phyloP scores from a whole-genome alignment of 805 yeast genomes.

The Ogataea nitratoaversa region DNA sequence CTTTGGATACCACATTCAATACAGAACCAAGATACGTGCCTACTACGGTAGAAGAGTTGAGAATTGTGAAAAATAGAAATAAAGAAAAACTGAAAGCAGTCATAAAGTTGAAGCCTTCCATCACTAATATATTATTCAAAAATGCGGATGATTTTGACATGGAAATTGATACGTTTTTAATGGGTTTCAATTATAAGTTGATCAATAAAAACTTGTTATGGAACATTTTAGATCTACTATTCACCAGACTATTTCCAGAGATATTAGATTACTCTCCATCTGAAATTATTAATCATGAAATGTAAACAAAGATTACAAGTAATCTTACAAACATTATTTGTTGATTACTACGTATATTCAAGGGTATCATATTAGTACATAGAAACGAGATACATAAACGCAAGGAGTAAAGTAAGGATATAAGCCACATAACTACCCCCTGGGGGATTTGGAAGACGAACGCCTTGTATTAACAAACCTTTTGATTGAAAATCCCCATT shows the following conservation, averaged over 20 bases:
- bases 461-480: too few species aligned
- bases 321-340: too few species aligned
- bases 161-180: conserved; percentile 26
- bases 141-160: conserved; percentile 6
- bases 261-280: conserved; percentile 10
- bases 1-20: conserved; percentile 24
- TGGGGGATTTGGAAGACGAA: too few species aligned
- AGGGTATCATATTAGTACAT: too few species aligned
- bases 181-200: conserved; percentile 32
- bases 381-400: too few species aligned
- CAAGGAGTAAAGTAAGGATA: too few species aligned
- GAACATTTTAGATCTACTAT: conserved; percentile 38
- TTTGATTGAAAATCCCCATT: neutral
- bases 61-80: conserved; percentile 11
- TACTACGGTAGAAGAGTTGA: conserved; percentile 23
- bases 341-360: too few species aligned
- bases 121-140: conserved; percentile 4
- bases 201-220: conserved; percentile 42
- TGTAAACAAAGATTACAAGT: neutral
- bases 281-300: conserved; percentile 7
- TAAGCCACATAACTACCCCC: too few species aligned
- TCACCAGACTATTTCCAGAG: conserved; percentile 39
- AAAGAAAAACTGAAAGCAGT: conserved; percentile 5
- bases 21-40: conserved; percentile 30
- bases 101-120: conserved; percentile 3